Base-by-base conservation (phyloP, 2,329 filamentous ascomycete genomes). In the Neonectria faginata region DNA sequence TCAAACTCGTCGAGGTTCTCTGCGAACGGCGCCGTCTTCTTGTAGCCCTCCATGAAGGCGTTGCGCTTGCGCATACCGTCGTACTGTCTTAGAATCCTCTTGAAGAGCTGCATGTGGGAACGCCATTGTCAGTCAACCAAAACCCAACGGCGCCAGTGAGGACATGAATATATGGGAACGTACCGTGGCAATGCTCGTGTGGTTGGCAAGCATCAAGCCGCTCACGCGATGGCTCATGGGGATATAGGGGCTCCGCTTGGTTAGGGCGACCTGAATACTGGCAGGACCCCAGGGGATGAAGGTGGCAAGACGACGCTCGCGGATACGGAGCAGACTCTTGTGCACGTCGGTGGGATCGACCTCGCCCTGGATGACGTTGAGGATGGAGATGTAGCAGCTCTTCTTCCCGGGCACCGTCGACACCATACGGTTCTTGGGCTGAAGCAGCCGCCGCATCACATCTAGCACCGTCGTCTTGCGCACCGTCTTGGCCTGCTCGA, bases 371-470 rank as follows among this genome's bases (percentile, higher is more conserved):
- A 99, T 99, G 74, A 99, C 97, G 80, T 99, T 98, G 67, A 99
- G 85, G 72, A 99, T 98, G 52, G 94, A 97, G 76, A 99, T 98
- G 83, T 99, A 99, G 83, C 96, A 99, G 82, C 94, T 97, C 83
- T 93, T 97, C 83, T 98, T 98, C 74, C 92, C 92, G 1, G 95
- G 94, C 61, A 94, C 91, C 22, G 96, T 97, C 25, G 94, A 97
- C 50, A 99, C 96, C 96, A 99, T 99, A 77, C 97, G 91, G 81
- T 99, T 99, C 85, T 99, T 99, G 42, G 96, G 96, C 80, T 99
- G 97, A 63, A 99, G 84, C 25, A 99, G 84, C 64, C 96, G 88
- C 62, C 96, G 89, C 96, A 99, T 99, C 67, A 99, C 97, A 78
- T 99, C 96, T 44, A 99, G 82, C 9, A 99, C 96, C 1, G 96